phyloP scores from a whole-genome alignment of 257 asterid genomes.

The Orobanche coerulescens region DNA sequence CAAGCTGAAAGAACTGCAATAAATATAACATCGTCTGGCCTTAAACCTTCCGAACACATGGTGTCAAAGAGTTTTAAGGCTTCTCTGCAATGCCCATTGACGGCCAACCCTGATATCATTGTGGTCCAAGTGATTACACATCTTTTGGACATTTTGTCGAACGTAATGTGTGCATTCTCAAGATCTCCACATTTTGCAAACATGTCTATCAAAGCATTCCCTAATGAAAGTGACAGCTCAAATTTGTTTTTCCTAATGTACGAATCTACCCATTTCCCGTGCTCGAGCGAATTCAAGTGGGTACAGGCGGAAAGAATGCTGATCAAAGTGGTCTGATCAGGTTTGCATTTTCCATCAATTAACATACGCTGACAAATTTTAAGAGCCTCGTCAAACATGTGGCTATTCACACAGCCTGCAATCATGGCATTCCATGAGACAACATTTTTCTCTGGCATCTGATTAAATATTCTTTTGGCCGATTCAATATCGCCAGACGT shows the following conservation, averaged over 20 bases:
- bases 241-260: constrained; percentile 32
- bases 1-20: constrained; percentile 49
- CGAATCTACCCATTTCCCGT: constrained; percentile 45
- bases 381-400: constrained; percentile 40
- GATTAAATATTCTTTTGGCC: constrained; percentile 28
- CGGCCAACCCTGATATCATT: constrained; percentile 43
- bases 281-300: constrained; percentile 38
- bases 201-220: constrained; percentile 48
- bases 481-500: constrained; percentile 27
- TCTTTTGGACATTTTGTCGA: constrained; percentile 29
- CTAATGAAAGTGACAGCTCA: constrained; percentile 34
- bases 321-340: constrained; percentile 40
- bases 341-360: constrained; percentile 34
- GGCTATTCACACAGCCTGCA: constrained; percentile 40
- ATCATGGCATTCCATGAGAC: constrained; percentile 58
- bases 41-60: constrained; percentile 32
- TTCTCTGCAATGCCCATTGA: constrained; percentile 32
- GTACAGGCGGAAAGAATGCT: constrained; percentile 41
- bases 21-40: constrained; percentile 44
- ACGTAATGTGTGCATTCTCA: constrained; percentile 33
- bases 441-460: constrained; percentile 39
- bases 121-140: constrained; percentile 51
- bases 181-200: constrained; percentile 52
- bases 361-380: constrained; percentile 34
- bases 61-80: constrained; percentile 32